A percentile compares a stretch with the other conserved stretches of the same genome.
phyloP scores from a whole-genome alignment of 805 yeast species.

The Kurtzmaniella cleridarum region DNA sequence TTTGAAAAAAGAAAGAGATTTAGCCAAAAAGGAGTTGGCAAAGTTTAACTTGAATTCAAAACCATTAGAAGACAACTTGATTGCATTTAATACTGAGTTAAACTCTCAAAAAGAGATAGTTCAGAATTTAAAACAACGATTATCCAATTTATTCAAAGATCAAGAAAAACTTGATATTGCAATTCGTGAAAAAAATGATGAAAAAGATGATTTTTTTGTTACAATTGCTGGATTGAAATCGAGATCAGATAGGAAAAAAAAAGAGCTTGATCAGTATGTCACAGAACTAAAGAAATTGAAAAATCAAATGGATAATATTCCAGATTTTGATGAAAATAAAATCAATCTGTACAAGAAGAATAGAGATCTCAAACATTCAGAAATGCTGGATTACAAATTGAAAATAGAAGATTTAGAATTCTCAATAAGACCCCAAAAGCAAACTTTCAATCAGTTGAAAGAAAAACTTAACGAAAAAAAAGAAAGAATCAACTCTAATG shows the following conservation, averaged over 20 bases:
- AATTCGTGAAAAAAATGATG: conserved; percentile 1
- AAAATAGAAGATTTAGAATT: conserved; percentile 7
- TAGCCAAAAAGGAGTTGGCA: conserved; percentile 27
- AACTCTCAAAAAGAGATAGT: background rate
- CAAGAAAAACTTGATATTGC: conserved; percentile 1
- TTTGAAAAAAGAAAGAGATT: conserved; percentile 29
- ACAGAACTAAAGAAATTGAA: conserved; percentile 8
- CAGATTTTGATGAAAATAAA: conserved; percentile 25
- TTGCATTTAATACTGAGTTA: background rate
- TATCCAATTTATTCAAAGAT: conserved; percentile 2
- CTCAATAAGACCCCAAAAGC: conserved; percentile 9
- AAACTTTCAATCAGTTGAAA: conserved; percentile 11
- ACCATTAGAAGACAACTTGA: conserved; percentile 12
- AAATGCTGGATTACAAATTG: conserved; percentile 7
- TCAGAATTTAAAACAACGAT: conserved; percentile 5
- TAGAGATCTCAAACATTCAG: conserved; percentile 16
- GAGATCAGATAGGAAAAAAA: conserved; percentile 11
- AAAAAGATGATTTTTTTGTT: conserved; percentile 6
- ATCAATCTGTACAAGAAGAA: conserved; percentile 15
- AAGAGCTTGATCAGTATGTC: conserved; percentile 19
- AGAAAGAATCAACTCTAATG: conserved; percentile 36
- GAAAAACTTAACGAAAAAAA: conserved; percentile 18
- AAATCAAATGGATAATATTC: conserved; percentile 16
- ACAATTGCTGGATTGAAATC: conserved; percentile 4
- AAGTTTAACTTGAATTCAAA: conserved; percentile 16